Conservation (phyloP, 2,329 filamentous ascomycete genomes). For the Sporothrix humicola region DNA sequence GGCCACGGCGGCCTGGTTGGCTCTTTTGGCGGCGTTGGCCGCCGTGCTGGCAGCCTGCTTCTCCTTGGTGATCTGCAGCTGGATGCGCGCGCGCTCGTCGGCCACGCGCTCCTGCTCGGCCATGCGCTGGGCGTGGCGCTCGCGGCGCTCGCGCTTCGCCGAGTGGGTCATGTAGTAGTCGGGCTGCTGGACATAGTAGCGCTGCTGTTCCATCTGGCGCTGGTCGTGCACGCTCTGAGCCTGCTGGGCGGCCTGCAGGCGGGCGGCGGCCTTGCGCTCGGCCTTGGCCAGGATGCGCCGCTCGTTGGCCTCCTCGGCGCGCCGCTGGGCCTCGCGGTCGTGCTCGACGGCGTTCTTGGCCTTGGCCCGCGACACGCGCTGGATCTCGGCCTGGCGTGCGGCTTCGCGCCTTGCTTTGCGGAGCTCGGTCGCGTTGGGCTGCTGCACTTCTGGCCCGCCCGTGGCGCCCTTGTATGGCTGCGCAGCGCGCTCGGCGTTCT, state of each 20-base stretch:
- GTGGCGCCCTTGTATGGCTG: neutral
- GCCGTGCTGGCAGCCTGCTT: neutral
- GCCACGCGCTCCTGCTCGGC: neutral
- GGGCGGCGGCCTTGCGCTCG: too few species aligned
- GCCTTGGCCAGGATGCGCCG: too few species aligned
- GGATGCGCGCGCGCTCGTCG: neutral
- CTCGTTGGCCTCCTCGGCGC: neutral
- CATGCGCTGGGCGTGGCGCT: neutral
- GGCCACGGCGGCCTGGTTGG: neutral
- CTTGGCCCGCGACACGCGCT: neutral
- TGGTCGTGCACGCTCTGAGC: neutral
- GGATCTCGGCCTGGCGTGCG: neutral
- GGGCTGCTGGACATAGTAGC: neutral
- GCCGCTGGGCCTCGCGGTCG: neutral
- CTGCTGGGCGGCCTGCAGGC: too few species aligned
- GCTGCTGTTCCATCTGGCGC: neutral
- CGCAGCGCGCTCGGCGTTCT: neutral
- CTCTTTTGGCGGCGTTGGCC: neutral
- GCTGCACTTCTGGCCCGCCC: neutral
- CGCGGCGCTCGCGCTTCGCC: neutral
- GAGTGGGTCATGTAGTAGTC: neutral
- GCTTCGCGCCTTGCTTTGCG: neutral
- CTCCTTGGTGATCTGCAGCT: neutral
- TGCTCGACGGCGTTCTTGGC: neutral
- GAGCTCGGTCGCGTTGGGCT: neutral